Evolutionary conservation across 108 stramenopile genomes (phyloP), one percentile per base, ranked within the genome.

Genomic region (Fistulifera solaris): DNA sequence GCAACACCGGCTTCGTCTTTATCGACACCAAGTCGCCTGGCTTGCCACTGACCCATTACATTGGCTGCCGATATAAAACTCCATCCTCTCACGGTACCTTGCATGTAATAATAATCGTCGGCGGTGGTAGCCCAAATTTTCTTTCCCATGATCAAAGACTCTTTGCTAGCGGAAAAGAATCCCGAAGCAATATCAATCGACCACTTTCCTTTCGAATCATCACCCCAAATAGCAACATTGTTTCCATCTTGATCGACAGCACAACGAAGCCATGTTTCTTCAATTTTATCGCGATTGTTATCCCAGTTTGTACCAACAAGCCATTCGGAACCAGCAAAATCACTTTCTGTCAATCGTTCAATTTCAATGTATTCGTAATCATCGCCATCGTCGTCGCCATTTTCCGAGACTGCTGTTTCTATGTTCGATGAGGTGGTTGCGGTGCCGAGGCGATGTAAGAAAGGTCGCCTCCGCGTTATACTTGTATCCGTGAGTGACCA

Each of bases 1-100:
- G 85, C 78, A 13, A 58, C 56, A 27, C 89, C 85, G 17, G 81
- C 81, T 61, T 87, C 83, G 35, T 87, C 84, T 21, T 50, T 59
- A 22, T 76, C 83, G 27, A 87, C 81, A 47, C 89, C 89, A 41
- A 92, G 54, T 24, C 90, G 52, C 22, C 68, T 80, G 14, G 69
- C 83, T 62, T 92, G 90, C 86, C 86, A 92, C 63, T 86, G 84
- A 19, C 86, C 90, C 17, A 71, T 21, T 7, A 92, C 82, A 41
- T 70, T 62, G 26, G 86, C 86, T 0, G 84, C 73, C 23, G 67
- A 61, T 17, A 78, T 61, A 40, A 80, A 87, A 55, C 68, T 78
- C 90, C 90, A 92, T 24, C 86, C 86, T 46, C 86, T 67, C 18
- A 88, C 82, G 11, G 82, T 80, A 31, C 90, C 90, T 54, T 79